A percentile compares a stretch with the other conserved stretches of the same genome.
Evolutionary conservation across 495 filamentous ascomycete species (phyloP).

Genomic region (Parachaetomium inaequale): DNA sequence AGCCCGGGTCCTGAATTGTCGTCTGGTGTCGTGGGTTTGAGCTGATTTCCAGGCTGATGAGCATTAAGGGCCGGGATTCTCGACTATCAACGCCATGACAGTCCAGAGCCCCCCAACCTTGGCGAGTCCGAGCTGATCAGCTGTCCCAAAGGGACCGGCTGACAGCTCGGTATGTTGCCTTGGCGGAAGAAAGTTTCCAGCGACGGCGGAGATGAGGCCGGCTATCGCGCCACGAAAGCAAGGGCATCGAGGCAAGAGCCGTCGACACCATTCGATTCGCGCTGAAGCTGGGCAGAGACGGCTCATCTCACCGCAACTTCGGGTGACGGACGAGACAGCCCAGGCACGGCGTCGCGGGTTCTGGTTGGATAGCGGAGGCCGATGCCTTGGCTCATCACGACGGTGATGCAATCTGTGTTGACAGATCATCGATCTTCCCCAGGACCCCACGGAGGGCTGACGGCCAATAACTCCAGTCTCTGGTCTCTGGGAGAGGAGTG

Average conservation of each 20-base stretch:
- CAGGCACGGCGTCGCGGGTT: slow-evolving; percentile 7
- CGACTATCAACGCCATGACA: background rate
- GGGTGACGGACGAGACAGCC: slow-evolving; percentile 9
- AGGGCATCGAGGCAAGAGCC: background rate
- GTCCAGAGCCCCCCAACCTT: slow-evolving; percentile 2
- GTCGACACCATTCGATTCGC: slow-evolving; percentile 4
- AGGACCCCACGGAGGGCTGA: background rate
- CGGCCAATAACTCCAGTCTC: slow-evolving; percentile 4
- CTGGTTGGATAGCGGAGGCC: slow-evolving; percentile 14
- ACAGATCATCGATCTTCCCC: slow-evolving; percentile 16
- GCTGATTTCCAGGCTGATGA: background rate
- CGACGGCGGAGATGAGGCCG: background rate
- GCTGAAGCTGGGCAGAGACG: background rate
- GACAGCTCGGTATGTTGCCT: background rate
- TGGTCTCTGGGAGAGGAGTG: background rate
- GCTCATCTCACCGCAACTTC: slow-evolving; percentile 27
- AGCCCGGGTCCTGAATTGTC: background rate
- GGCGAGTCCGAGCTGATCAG: slow-evolving; percentile 2
- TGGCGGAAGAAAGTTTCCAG: background rate
- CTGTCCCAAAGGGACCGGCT: background rate
- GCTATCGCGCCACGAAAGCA: slow-evolving; percentile 1
- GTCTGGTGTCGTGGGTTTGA: background rate
- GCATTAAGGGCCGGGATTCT: background rate
- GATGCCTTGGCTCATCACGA: background rate
- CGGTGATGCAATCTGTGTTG: slow-evolving; percentile 22